These are phyloP conservation scores for Phytophthora multivora DNA, from an alignment of 352 stramenopile genomes.

Conservation along the genomic window DNA sequence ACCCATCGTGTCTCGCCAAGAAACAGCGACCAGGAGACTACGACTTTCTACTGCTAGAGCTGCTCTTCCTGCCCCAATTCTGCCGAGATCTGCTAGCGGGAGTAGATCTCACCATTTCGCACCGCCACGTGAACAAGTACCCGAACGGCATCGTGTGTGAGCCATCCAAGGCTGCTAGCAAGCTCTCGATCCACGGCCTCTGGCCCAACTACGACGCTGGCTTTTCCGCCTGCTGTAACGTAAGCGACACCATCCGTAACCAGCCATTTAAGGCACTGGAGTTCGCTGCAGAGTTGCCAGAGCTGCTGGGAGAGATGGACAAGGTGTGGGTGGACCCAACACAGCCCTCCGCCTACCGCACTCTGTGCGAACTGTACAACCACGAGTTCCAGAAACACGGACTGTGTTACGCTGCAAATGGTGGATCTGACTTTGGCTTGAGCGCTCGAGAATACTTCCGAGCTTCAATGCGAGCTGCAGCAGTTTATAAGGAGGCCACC, in stretches of 20 bases:
- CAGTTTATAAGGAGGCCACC: conserved; percentile 22
- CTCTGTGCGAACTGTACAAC: conserved; percentile 84
- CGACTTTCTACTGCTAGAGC: conserved; percentile 60
- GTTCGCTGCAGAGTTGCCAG: conserved; percentile 30
- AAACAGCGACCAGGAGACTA: conserved; percentile 47
- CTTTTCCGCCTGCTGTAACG: conserved; percentile 53
- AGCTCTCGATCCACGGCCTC: conserved; percentile 57
- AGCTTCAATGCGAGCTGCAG: conserved; percentile 29
- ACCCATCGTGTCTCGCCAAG: conserved; percentile 44
- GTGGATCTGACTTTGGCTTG: conserved; percentile 29
- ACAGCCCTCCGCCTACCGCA: conserved; percentile 41
- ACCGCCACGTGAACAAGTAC: conserved; percentile 54
- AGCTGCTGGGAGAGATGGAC: conserved; percentile 47
- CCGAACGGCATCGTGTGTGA: conserved; percentile 49
- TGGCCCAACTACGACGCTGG: conserved; percentile 56
- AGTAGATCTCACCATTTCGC: conserved; percentile 54
- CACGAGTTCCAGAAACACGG: conserved; percentile 91
- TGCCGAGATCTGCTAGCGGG: conserved; percentile 54
- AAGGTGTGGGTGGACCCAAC: conserved; percentile 51
- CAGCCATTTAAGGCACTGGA: conserved; percentile 34
- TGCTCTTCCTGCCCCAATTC: conserved; percentile 63
- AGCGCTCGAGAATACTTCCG: conserved; percentile 43
- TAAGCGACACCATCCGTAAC: conserved; percentile 39
- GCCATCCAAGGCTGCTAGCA: conserved; percentile 26
- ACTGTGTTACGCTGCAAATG: conserved; percentile 73